Evolutionary conservation across 768 basidiomycete genomes (phyloP), one percentile per base, ranked within the genome.

Genomic region (Boletellus ananiceps): DNA sequence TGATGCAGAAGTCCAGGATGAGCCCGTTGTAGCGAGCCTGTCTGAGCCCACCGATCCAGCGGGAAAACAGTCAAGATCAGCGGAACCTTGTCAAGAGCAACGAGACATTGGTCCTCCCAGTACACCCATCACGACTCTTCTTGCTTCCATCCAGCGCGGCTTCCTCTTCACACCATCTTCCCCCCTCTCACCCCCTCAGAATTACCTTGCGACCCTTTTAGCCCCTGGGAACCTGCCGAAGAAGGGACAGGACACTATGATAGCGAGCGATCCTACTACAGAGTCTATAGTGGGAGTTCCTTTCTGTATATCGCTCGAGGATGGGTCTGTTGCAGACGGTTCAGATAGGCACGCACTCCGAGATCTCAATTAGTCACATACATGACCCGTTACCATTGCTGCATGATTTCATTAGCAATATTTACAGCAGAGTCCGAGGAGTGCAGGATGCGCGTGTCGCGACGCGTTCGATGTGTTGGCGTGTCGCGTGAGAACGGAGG

Each of bases 81-180:
- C 11, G 18, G 54, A 43, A 6, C n/a, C 33, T 38, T 46, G 39
- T 38, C 47, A 49, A 12, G 48, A 40, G 14, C 46, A 46, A 7
- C 38, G 43, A 16, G 41, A 46, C n/a, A 38, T 36, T 0, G 46
- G 31, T 12, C 31, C 51, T 25, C 66, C 67, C 4, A 79, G 73
- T 52, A 86, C 85, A 27, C 85, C 85, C 2, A 87, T 87, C 41
- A 84, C 85, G 7, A 71, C 78, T 8, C 74, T 87, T 27, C 67
- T 83, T 39, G 70, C 74, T 14, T 67, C 83, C 3, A 87, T 87
- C 47, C 77, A 86, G 54, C 77, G 74, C 14, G 85, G 84, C 29
- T 87, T 87, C 63, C 63, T 82, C n/a, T 75, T 80, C 55, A 81
- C 83, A 4, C 84, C 83, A 14, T 72, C 71, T n/a, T 74, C 78